Evolutionary conservation across 225 moss, liverwort and hornwort genomes (phyloP), one percentile per base, ranked within the genome.

Genomic region (Pleurozium schreberi): DNA sequence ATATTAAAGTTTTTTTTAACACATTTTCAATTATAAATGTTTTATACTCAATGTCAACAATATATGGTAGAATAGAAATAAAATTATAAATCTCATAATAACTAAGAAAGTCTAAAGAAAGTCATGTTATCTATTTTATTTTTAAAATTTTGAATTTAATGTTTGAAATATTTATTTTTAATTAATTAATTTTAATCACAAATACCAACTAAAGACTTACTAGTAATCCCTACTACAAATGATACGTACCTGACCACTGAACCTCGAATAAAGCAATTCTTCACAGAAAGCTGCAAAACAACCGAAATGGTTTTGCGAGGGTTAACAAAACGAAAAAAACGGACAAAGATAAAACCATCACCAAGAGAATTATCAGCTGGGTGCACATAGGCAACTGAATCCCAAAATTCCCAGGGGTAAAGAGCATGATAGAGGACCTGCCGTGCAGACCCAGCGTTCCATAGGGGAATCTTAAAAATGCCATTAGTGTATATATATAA

Each of bases 181-280:
- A 59, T 22, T 11, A 1, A 33, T 33, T 18, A 27, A n/a, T 13
- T 67, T 20, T n/a, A 20, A 53, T 52, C 14, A 52, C 40, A 80
- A 59, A 80, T 19, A 30, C 9, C 7, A 26, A 36, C 1, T 18
- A 17, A 12, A 0, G 26, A 66, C 19, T 52, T n/a, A 27, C n/a
- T n/a, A n/a, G n/a, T n/a, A n/a, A n/a, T n/a, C n/a, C n/a, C n/a
- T n/a, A n/a, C n/a, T n/a, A n/a, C n/a, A n/a, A n/a, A n/a, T n/a
- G n/a, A n/a, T n/a, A n/a, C 98, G 69, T 98, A 98, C 79, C 98
- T 95, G n/a, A 98, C 98, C 82, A 98, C 98, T 47, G 98, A 98
- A 84, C 98, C 98, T 90, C 98, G 93, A 66, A 98, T 98, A 83
- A 98, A 98, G 87, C 98, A 98, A 80, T 98, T 98, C 93, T 98